Evolutionary conservation across 176 grass and related monocot genomes (phyloP).

Genomic region (Carex pumila): DNA sequence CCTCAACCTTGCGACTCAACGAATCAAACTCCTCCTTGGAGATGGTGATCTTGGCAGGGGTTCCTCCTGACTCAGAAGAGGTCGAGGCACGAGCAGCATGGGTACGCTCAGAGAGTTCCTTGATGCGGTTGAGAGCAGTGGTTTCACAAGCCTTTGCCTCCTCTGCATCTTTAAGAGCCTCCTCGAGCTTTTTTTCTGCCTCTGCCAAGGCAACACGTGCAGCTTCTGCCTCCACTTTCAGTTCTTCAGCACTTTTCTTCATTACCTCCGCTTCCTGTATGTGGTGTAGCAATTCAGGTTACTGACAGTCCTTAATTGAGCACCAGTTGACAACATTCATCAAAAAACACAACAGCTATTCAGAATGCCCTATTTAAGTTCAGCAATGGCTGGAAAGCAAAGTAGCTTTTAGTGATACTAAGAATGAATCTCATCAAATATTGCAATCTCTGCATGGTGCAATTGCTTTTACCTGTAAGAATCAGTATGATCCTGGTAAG

Average conservation of each 20-base stretch:
- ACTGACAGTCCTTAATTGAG: not conserved
- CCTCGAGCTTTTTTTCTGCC: conserved; percentile 60
- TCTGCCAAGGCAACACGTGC: conserved; percentile 44
- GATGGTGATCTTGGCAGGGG: conserved; percentile 61
- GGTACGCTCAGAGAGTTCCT: conserved; percentile 74
- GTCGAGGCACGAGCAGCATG: conserved; percentile 66
- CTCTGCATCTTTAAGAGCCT: conserved; percentile 75
- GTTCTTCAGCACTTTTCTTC: conserved; percentile 69
- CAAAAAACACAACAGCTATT: not conserved
- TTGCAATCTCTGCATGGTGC: not conserved
- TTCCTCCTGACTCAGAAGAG: conserved; percentile 51
- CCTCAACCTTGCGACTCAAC: conserved; percentile 71
- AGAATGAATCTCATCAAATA: not conserved
- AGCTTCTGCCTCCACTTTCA: conserved; percentile 63
- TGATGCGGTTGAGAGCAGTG: conserved; percentile 78
- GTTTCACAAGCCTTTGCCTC: conserved; percentile 75
- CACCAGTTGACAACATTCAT: not conserved
- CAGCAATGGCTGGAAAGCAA: not conserved
- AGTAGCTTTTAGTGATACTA: not conserved
- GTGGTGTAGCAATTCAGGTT: not conserved
- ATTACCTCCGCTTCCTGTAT: conserved; percentile 73
- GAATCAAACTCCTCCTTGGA: conserved; percentile 91
- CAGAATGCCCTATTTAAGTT: not conserved
- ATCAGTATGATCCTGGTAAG: not conserved
- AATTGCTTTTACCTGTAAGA: not conserved